These are phyloP conservation scores for Trichoderma citrinoviride DNA, from an alignment of 2,329 filamentous ascomycete genomes.

Conservation along the genomic window DNA sequence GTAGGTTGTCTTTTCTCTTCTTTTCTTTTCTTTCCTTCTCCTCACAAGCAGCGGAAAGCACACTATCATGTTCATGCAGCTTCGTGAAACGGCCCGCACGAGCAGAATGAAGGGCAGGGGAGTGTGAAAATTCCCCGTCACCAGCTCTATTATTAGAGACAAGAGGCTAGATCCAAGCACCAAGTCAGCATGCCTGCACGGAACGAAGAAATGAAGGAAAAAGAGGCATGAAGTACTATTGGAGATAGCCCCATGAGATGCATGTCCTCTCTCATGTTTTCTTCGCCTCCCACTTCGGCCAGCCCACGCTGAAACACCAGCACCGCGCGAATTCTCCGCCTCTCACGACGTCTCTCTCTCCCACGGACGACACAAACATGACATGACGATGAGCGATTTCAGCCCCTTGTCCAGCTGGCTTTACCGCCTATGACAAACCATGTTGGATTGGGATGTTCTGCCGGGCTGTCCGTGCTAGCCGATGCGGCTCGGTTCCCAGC, in stretches of 20 bases:
- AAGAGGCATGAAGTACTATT: background rate
- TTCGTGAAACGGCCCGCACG: background rate
- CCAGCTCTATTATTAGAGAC: background rate
- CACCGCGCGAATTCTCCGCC: background rate
- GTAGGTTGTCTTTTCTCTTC: background rate
- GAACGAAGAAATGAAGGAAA: background rate
- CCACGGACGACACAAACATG: background rate
- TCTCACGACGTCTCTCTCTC: background rate
- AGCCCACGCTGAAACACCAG: slow-evolving; percentile 10
- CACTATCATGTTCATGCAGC: slow-evolving; percentile 7
- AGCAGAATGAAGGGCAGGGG: background rate
- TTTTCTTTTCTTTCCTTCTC: background rate
- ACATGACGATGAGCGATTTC: slow-evolving; percentile 17
- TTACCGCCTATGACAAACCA: slow-evolving; percentile 2
- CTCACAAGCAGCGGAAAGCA: background rate
- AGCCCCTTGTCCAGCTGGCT: slow-evolving; percentile 14
- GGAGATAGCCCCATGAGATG: background rate
- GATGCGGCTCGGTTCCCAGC: slow-evolving; percentile 22
- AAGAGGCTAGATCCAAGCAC: background rate
- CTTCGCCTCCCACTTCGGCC: slow-evolving; percentile 9
- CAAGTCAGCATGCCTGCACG: background rate
- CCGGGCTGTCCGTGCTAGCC: slow-evolving; percentile 20
- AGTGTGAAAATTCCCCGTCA: background rate
- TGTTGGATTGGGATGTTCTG: slow-evolving; percentile 4
- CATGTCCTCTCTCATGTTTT: background rate